Evolutionary conservation across 2,329 filamentous ascomycete genomes (phyloP).

Genomic region (Aaosphaeria pasadenensis): DNA sequence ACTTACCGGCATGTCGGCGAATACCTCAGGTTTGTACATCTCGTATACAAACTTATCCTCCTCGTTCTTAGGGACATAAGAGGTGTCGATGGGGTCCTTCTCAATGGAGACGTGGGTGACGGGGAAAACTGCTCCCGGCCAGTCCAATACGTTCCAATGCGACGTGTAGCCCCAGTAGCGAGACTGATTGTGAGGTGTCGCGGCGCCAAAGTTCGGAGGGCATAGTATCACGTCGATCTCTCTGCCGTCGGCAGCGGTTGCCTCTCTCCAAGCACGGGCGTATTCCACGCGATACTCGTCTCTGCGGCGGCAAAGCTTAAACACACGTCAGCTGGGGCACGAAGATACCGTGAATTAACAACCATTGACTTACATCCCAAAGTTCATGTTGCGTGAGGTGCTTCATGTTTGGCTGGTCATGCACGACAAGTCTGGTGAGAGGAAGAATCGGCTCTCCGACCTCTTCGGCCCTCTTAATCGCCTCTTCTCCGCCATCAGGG

Average conservation of each 20-base stretch:
- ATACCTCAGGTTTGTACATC: constrained; percentile 46
- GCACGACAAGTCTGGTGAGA: constrained; percentile 55
- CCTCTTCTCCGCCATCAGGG: constrained; percentile 55
- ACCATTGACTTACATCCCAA: background rate
- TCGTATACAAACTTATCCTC: constrained; percentile 47
- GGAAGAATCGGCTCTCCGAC: constrained; percentile 57
- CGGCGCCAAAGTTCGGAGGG: constrained; percentile 53
- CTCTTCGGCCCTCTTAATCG: constrained; percentile 45
- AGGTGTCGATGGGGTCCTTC: constrained; percentile 38
- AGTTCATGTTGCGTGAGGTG: background rate
- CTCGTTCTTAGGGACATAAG: constrained; percentile 43
- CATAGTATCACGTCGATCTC: constrained; percentile 57
- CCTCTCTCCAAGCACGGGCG: constrained; percentile 39
- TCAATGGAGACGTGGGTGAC: constrained; percentile 37
- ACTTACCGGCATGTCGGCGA: constrained; percentile 47
- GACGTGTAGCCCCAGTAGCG: constrained; percentile 62
- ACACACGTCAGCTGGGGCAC: constrained; percentile 22
- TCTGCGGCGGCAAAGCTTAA: constrained; percentile 40
- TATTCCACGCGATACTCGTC: constrained; percentile 47
- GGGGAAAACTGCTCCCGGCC: constrained; percentile 61
- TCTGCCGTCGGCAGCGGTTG: constrained; percentile 8
- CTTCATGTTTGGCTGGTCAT: constrained; percentile 48
- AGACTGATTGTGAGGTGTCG: constrained; percentile 50
- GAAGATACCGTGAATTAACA: constrained; percentile 37
- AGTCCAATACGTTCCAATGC: constrained; percentile 67